phyloP scores from a whole-genome alignment of 805 yeast genomes.

The Ogataea trehalophila region DNA sequence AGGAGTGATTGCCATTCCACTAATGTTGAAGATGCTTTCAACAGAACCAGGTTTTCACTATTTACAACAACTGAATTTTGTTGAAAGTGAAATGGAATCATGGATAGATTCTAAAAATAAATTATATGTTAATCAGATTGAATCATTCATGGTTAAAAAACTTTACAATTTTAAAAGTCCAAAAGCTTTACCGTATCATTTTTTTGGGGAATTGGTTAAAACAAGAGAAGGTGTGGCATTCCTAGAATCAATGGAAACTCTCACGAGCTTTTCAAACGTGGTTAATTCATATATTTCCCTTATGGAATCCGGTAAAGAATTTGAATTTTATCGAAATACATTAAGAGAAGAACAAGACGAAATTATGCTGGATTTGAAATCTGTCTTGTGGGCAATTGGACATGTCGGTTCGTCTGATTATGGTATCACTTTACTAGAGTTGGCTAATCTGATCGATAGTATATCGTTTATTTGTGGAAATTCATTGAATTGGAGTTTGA shows the following conservation, averaged over 20 bases:
- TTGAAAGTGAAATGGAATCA: constrained; percentile 57
- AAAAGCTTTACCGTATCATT: constrained; percentile 50
- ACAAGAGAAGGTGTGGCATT: constrained; percentile 75
- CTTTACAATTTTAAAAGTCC: constrained; percentile 9
- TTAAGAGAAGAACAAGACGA: constrained; percentile 29
- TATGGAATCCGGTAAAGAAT: constrained; percentile 14
- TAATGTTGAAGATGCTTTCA: constrained; percentile 60
- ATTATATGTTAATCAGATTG: constrained; percentile 46
- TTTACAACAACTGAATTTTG: constrained; percentile 52
- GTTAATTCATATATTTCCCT: constrained; percentile 16
- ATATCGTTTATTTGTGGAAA: constrained; percentile 46
- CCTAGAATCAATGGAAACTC: constrained; percentile 34
- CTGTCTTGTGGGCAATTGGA: constrained; percentile 84
- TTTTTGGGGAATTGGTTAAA: constrained; percentile 73
- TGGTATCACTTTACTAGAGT: constrained; percentile 60
- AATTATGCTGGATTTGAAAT: constrained; percentile 48
- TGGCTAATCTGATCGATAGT: constrained; percentile 42
- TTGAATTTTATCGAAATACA: constrained; percentile 15
- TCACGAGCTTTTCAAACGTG: constrained; percentile 19
- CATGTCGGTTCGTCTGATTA: constrained; percentile 67
- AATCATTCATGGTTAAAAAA: constrained; percentile 30
- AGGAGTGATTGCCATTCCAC: constrained; percentile 32
- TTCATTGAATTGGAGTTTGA: constrained; percentile 52
- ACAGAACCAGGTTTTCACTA: constrained; percentile 67
- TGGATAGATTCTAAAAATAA: constrained; percentile 54